Base-by-base conservation (phyloP, 345 rosid genomes). In the Rhodamnia rubescens region DNA sequence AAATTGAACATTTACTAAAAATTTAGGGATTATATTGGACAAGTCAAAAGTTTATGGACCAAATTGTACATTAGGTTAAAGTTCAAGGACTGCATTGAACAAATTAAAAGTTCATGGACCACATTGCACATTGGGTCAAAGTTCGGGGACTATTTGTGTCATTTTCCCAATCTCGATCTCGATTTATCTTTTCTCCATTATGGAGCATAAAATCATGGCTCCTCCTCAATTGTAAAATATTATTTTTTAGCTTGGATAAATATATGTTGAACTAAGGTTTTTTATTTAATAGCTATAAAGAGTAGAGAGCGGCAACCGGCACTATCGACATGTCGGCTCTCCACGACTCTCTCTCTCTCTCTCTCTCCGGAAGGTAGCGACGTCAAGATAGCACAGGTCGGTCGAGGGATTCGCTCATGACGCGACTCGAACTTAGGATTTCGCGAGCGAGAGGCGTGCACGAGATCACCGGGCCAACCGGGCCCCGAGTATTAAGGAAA, bases 281-380 rank as follows among this genome's bases (percentile, higher is more conserved):
- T 27, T 27, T 27, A 14, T 61, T 61, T 29, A 5, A 29, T 15
- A 7, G 1, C 32, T 29, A 15, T 61, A 8, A 61, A 29, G 42
- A 3, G 42, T 1, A 29, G 74, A 4, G 36, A 61, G 2, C 4
- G 44, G 44, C 1, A 3, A 32, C 1, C 6, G 0, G 3, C 12
- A 10, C 75, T 44, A 32, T 32, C 78, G 0, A 32, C 44, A 32
- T 64, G 32, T 18, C 44, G 36, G 7, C 11, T 2, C 6, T 16
- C 44, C 8, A 64, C 24, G 9, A 4, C 24, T 32, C 47, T 27
- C 64, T n/a, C 69, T 58, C 32, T 26, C 59, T 56, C 26, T 4
- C 21, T 61, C 40, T 4, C 40, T 0, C 4, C 8, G 8, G 2
- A 29, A 64, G 22, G 1, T 16, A 16, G 44, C 10, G 18, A 18